phyloP scores from a whole-genome alignment of 768 basidiomycete species.

The Lactifluus subvellereus region DNA sequence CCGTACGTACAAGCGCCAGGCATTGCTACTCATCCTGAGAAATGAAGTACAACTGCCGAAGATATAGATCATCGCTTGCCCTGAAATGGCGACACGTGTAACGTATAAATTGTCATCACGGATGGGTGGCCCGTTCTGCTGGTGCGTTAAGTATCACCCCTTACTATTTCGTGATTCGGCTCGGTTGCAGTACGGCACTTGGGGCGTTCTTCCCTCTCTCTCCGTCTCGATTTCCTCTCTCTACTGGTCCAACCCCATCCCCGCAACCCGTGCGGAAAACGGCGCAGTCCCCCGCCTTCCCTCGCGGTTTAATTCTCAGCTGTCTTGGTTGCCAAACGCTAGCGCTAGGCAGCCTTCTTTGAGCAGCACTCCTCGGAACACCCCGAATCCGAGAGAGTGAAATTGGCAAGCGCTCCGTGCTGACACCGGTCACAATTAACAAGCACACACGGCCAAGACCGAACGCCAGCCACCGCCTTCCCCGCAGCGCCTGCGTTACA shows the following conservation, averaged over 20 bases:
- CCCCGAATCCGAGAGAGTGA: not conserved
- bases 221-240: constrained; percentile 15
- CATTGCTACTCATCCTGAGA: constrained; percentile 16
- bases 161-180: constrained; percentile 19
- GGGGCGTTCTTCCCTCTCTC: constrained; percentile 11
- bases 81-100: constrained; percentile 4
- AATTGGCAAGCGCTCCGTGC: constrained; percentile 12
- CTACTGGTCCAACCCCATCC: not conserved
- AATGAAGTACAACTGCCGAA: constrained; percentile 10
- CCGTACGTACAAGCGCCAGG: constrained; percentile 16
- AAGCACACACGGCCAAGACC: not conserved
- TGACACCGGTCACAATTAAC: not conserved
- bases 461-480: constrained; percentile 15
- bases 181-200: constrained; percentile 18
- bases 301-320: not conserved
- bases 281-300: not conserved
- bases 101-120: constrained; percentile 19
- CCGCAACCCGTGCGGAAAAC: not conserved
- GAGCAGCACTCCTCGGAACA: constrained; percentile 7
- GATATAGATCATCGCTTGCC: constrained; percentile 22
- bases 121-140: constrained; percentile 13
- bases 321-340: not conserved
- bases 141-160: constrained; percentile 10
- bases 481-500: constrained; percentile 18
- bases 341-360: not conserved